These are phyloP conservation scores for Microbotryum violaceum DNA, from an alignment of 1,284 basidiomycete genomes.

Conservation along the genomic window DNA sequence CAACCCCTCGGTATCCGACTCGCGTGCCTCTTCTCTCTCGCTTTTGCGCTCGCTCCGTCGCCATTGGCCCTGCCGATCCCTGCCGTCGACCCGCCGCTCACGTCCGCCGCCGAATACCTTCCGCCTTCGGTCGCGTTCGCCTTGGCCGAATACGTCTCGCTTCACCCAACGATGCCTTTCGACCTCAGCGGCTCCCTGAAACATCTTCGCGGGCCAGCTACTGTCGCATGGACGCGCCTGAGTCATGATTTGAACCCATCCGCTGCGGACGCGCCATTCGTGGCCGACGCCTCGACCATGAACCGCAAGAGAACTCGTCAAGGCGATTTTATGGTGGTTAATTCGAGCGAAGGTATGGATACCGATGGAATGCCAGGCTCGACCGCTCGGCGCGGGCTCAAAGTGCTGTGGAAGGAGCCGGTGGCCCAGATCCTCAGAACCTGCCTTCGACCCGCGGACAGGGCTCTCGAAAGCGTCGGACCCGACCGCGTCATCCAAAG, in stretches of 20 bases:
- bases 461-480: neutral
- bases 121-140: neutral
- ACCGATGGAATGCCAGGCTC: constrained; percentile 4
- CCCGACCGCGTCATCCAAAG: constrained; percentile 1
- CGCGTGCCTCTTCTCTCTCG: neutral
- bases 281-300: neutral
- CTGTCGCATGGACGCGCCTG: constrained; percentile 4
- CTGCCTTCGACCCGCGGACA: neutral
- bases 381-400: neutral
- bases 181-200: neutral
- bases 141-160: constrained; percentile 5
- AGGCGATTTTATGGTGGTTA: neutral
- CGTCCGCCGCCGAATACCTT: constrained; percentile 9
- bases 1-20: neutral
- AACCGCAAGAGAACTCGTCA: constrained; percentile 12
- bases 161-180: constrained; percentile 3
- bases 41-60: neutral
- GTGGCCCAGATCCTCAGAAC: constrained; percentile 4
- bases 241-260: constrained; percentile 9
- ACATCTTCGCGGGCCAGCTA: neutral
- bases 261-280: neutral
- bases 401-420: constrained; percentile 10
- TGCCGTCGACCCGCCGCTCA: neutral
- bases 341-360: constrained; percentile 19
- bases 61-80: neutral